Percentiles rank a stretch among this genome's conserved stretches.
phyloP scores from a whole-genome alignment of 305 asterid species.

The Withania somnifera region DNA sequence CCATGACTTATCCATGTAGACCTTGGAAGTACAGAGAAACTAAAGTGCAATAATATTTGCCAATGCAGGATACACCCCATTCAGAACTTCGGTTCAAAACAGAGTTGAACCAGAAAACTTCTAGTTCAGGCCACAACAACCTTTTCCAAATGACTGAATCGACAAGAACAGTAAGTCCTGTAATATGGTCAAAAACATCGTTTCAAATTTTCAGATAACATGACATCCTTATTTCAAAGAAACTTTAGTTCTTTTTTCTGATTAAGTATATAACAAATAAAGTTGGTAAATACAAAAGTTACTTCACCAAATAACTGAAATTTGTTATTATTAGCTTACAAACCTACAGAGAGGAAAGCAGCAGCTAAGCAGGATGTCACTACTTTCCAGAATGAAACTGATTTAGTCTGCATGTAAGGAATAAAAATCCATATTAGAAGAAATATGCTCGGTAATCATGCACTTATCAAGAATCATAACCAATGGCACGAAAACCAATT shows the following conservation, averaged over 20 bases:
- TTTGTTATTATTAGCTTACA: constrained; percentile 14
- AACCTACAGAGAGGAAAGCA: constrained; percentile 65
- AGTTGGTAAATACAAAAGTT: neutral
- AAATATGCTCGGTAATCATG: constrained; percentile 1
- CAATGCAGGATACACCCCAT: constrained; percentile 95
- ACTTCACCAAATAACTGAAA: neutral
- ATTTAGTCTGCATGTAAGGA: constrained; percentile 55
- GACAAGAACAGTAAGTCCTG: constrained; percentile 69
- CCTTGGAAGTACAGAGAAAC: neutral
- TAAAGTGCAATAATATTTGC: neutral
- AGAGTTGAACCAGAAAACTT: constrained; percentile 98
- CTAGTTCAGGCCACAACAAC: constrained; percentile 83
- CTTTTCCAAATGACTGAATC: constrained; percentile 86
- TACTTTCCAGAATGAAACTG: constrained; percentile 76
- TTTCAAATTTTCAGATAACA: constrained; percentile 4
- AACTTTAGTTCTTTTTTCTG: neutral
- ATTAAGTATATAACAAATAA: neutral
- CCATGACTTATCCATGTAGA: neutral
- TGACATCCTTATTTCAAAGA: neutral
- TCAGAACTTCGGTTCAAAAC: constrained; percentile 93
- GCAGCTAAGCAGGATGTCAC: constrained; percentile 43
- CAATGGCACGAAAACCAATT: neutral
- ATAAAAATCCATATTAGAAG: neutral
- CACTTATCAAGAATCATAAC: neutral
- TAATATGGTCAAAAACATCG: constrained; percentile 11